A percentile compares a stretch with the other conserved stretches of the same genome.
Evolutionary conservation across 768 basidiomycete species (phyloP).

Genomic region (Tephrocybe sp.): DNA sequence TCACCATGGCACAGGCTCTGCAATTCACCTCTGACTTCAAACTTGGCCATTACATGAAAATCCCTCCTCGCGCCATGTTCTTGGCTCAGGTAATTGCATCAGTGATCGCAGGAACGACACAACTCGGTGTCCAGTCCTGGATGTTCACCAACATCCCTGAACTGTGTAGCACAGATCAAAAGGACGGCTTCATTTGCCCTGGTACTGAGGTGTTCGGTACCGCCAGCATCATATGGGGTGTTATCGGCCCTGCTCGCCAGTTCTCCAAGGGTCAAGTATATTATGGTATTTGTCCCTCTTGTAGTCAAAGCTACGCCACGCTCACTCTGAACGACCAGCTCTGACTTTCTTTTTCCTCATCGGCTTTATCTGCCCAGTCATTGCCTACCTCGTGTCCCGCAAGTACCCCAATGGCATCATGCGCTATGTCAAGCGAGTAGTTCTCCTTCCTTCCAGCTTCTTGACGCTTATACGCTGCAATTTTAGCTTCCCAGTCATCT

Average conservation of each 20-base stretch:
- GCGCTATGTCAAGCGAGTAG: slow-evolving; percentile 61
- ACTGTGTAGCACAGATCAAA: slow-evolving; percentile 55
- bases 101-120: slow-evolving; percentile 67
- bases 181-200: slow-evolving; percentile 71
- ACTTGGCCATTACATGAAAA: slow-evolving; percentile 77
- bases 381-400: slow-evolving; percentile 52
- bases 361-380: slow-evolving; percentile 61
- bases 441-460: neutral
- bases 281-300: slow-evolving; percentile 31
- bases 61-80: slow-evolving; percentile 67
- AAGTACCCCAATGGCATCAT: slow-evolving; percentile 64
- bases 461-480: neutral
- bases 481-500: slow-evolving; percentile 51
- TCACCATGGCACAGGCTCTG: slow-evolving; percentile 67
- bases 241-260: slow-evolving; percentile 73
- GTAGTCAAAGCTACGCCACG: neutral
- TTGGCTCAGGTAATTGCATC: slow-evolving; percentile 66
- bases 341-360: slow-evolving; percentile 80
- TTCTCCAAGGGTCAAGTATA: slow-evolving; percentile 69
- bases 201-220: slow-evolving; percentile 73
- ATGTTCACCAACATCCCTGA: slow-evolving; percentile 69
- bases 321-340: slow-evolving; percentile 26
- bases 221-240: slow-evolving; percentile 80
- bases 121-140: slow-evolving; percentile 78
- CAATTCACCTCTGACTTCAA: slow-evolving; percentile 77